Evolutionary conservation across 2,329 filamentous ascomycete species (phyloP).

Genomic region (Monilinia vaccinii-corymbosi): DNA sequence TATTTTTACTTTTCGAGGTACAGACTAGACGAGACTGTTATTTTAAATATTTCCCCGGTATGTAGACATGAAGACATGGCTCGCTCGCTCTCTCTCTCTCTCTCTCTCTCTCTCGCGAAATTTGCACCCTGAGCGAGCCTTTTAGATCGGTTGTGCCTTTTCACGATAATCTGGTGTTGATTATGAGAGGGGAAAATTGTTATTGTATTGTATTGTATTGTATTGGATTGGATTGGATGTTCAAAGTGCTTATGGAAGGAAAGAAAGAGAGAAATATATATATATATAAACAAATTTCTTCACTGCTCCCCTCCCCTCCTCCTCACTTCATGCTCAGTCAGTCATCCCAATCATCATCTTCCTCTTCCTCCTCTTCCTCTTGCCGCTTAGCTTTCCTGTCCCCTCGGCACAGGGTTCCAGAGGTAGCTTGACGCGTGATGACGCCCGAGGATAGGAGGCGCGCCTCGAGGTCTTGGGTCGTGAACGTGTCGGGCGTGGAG

Average conservation of each 20-base stretch:
- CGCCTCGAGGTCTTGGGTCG: conserved; percentile 43
- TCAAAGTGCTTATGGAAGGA: no score
- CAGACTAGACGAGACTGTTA: background rate
- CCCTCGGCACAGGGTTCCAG: conserved; percentile 35
- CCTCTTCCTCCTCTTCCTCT: conserved; percentile 34
- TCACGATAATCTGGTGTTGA: background rate
- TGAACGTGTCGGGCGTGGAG: conserved; percentile 42
- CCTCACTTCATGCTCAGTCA: conserved; percentile 22
- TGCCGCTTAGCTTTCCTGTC: conserved; percentile 31
- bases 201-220: no score
- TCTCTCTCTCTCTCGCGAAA: conserved; percentile 4
- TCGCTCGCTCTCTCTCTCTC: no score
- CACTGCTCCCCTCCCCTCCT: background rate
- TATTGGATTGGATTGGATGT: no score
- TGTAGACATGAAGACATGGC: background rate
- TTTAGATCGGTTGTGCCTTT: background rate
- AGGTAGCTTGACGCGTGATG: conserved; percentile 42
- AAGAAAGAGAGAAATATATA: no score
- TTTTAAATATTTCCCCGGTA: background rate
- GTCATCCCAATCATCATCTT: conserved; percentile 37
- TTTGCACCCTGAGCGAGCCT: background rate
- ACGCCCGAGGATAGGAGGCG: conserved; percentile 43
- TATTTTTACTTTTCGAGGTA: background rate
- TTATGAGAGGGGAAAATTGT: background rate
- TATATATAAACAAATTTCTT: background rate